Base-by-base conservation (phyloP, 805 yeast genomes). In the Tanozyma kutaoensis region DNA sequence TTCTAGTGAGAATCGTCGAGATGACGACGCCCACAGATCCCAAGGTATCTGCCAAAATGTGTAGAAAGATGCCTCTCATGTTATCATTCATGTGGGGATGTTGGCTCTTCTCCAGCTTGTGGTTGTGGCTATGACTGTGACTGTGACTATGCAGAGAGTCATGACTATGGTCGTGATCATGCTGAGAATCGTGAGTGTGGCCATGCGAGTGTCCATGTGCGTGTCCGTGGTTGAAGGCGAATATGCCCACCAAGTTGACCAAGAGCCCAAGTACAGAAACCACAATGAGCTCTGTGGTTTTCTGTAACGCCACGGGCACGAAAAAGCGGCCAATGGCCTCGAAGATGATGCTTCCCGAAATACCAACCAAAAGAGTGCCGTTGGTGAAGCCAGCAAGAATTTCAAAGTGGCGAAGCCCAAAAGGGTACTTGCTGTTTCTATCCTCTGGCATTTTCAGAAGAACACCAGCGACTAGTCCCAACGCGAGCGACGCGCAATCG, bases 1-100 rank as follows among this genome's bases (percentile, higher is more conserved):
- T 42, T 32, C 75, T 71, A 7, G 88, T 79, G 22, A 91, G 53
- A 4, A 84, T 29, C 0, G 98, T 88, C 0, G 96, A 85, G 1
- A 84, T 50, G n/a, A 91, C 86, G 12, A 93, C 99, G 5, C 97
- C 97, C 0, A 86, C 93, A 0, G 97, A 88, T 0, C 99, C 99
- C 22, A 91, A 57, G 0, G 97, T 86, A 43, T 91, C 99, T 0
- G 99, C 99, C 24, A 91, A 47, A 17, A 91, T 80, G 41, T 91
- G 99, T 24, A 91, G 57, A 43, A 91, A 91, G 4, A 91, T 82
- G 10, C 99, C 99, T 31, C 77, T 74, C 93, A 88, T 80, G 48
- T 88, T 88, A 38, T 69, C 74, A 35, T 62, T 65, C 48, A 58
- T 45, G 12, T 31, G 37, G 8, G 20, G 28, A 2, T 25, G 17